A percentile compares a stretch with the other conserved stretches of the same genome.
Evolutionary conservation across 768 basidiomycete species (phyloP).

Genomic region (Rhodotorula sphaerocarpa): DNA sequence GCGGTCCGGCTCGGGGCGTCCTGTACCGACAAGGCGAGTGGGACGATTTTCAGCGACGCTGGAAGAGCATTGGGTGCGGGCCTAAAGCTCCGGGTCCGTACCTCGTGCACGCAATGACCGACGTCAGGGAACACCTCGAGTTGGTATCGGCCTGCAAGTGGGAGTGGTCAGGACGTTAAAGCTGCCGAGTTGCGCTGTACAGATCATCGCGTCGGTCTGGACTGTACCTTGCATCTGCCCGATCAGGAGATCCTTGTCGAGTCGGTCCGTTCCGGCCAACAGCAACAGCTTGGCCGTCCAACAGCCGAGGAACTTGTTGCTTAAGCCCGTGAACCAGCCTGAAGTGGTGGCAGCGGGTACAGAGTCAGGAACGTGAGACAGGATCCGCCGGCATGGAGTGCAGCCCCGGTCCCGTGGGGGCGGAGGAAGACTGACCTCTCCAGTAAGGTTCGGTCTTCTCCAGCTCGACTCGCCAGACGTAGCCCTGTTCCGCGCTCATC

Average conservation of each 20-base stretch:
- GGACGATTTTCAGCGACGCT: too few species aligned
- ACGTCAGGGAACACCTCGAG: conserved; percentile 75
- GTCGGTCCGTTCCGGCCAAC: conserved; percentile 82
- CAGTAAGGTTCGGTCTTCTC: conserved; percentile 80
- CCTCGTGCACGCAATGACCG: conserved; percentile 93
- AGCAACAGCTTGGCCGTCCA: conserved; percentile 78
- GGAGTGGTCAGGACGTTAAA: background rate
- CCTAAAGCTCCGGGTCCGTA: conserved; percentile 76
- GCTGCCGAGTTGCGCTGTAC: background rate
- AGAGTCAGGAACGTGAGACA: too few species aligned
- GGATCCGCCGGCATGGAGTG: too few species aligned
- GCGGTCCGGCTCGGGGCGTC: conserved; percentile 78
- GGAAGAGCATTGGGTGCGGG: background rate
- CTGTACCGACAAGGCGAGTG: too few species aligned
- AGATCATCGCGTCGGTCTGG: too few species aligned
- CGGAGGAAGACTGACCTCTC: conserved; percentile 53
- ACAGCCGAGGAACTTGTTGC: conserved; percentile 64
- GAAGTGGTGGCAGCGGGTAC: background rate
- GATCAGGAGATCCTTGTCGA: conserved; percentile 89
- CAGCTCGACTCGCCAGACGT: conserved; percentile 76
- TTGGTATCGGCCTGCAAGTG: conserved; percentile 77
- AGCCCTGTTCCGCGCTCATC: too few species aligned
- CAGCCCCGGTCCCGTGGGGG: background rate
- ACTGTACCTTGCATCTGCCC: conserved; percentile 75
- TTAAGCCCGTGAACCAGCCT: conserved; percentile 90